Percentiles rank a stretch among this genome's conserved stretches.
Conservation (phyloP, 2,329 filamentous ascomycete species). For the Arthrocladium fulminans region DNA sequence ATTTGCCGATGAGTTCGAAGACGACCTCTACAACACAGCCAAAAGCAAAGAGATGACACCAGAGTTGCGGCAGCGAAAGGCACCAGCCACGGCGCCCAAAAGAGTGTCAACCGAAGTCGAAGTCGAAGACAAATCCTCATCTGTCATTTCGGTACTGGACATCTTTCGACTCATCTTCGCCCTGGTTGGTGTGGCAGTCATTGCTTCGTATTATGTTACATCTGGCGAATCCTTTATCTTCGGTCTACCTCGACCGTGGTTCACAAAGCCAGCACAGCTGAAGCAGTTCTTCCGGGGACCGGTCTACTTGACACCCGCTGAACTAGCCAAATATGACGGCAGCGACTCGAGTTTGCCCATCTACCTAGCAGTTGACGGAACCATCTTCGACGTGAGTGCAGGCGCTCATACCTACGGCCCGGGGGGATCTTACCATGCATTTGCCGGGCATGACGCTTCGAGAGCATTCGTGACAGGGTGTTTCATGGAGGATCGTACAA, state of each 20-base stretch:
- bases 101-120: slow-evolving; percentile 9
- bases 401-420: slow-evolving; percentile 59
- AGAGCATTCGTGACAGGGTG: slow-evolving; percentile 89
- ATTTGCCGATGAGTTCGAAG: not conserved
- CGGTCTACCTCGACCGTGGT: slow-evolving; percentile 55
- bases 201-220: slow-evolving; percentile 68
- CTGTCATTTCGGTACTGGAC: slow-evolving; percentile 49
- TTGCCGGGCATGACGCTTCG: slow-evolving; percentile 77
- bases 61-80: slow-evolving; percentile 10
- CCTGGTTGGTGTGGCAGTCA: slow-evolving; percentile 55
- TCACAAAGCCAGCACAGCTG: slow-evolving; percentile 49
- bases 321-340: slow-evolving; percentile 72
- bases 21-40: not conserved
- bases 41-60: slow-evolving; percentile 10
- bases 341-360: slow-evolving; percentile 64
- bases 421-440: slow-evolving; percentile 77
- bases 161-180: slow-evolving; percentile 61
- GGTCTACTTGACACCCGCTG: slow-evolving; percentile 60
- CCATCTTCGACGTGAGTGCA: slow-evolving; percentile 55
- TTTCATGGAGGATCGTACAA: slow-evolving; percentile 73
- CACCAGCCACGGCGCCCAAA: not conserved
- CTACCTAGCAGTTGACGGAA: slow-evolving; percentile 73
- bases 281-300: slow-evolving; percentile 53
- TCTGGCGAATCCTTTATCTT: slow-evolving; percentile 61
- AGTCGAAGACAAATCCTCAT: slow-evolving; percentile 14